Base-by-base conservation (phyloP, 768 basidiomycete genomes). In the Inosperma sp. region DNA sequence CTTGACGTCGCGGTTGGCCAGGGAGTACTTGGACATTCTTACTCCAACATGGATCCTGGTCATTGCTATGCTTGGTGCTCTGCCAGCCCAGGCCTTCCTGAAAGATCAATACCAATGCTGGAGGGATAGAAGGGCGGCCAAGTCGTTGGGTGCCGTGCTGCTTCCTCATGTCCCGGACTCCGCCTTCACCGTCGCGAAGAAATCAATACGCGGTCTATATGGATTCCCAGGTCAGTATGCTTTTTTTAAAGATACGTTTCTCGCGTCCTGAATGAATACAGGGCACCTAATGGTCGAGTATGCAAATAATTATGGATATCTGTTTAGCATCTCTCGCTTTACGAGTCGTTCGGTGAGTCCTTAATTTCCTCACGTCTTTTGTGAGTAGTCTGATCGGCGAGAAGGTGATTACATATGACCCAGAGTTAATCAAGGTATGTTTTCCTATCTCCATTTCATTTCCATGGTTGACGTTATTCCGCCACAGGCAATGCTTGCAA, bases 361-460 rank as follows among this genome's bases (percentile, higher is more conserved):
- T 12, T 3, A 5, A 2, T 19, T 25, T 17, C 27, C n/a, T 34
- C 36, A 4, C 25, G 12, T 25, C 17, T 31, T 25, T 16, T 27
- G 3, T 31, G 2, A 35, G 26, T 29, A 51, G 14, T 23, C 33
- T 17, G 16, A 27, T 17, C 43, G 17, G 7, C 14, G 19, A 39
- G 19, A 39, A 77, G 75, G 56, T 76, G 16, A 59, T 74, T 34
- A 75, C 73, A 0, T 46, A 61, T 21, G 76, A 79, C 48, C 78
- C 78, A 5, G 72, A 75, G 37, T 64, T 78, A 51, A 62, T 79
- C 55, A 79, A 79, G 62, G 72, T 67, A 40, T 7, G 16, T 26
- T 1, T 25, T 17, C 21, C 21, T 2, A 35, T 16, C 13, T 6
- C 19, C 34, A 21, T 37, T 2, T 17, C 30, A 36, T 44, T 41